Percentiles rank a stretch among this genome's conserved stretches.
Conservation (phyloP, 2,329 filamentous ascomycete species). For the Phialocephala subalpina region DNA sequence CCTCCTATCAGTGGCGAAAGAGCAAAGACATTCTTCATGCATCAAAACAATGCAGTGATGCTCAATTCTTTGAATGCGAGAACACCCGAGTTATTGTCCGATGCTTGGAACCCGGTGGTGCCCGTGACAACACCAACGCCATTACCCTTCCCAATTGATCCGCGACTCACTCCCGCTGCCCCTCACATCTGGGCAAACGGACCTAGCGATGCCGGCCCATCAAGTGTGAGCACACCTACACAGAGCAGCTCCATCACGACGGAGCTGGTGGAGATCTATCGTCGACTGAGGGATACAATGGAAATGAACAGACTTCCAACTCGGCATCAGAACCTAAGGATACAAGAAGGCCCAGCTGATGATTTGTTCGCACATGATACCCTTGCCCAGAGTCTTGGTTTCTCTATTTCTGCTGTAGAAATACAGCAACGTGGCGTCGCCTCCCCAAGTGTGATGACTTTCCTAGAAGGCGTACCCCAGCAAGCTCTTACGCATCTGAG, state of each 20-base stretch:
- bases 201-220: background rate
- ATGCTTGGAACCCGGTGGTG: slow-evolving; percentile 37
- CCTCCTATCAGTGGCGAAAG: background rate
- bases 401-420: slow-evolving; percentile 87
- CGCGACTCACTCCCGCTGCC: background rate
- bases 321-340: slow-evolving; percentile 40
- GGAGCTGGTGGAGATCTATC: slow-evolving; percentile 68
- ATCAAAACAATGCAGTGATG: slow-evolving; percentile 36
- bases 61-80: slow-evolving; percentile 33
- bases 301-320: slow-evolving; percentile 60
- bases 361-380: slow-evolving; percentile 64
- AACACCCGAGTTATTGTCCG: slow-evolving; percentile 40
- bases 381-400: slow-evolving; percentile 74
- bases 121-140: slow-evolving; percentile 34
- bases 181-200: background rate
- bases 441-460: slow-evolving; percentile 73
- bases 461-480: slow-evolving; percentile 85
- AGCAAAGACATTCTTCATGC: background rate
- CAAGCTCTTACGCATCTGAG: slow-evolving; percentile 86
- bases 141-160: background rate
- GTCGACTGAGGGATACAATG: slow-evolving; percentile 66
- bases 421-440: slow-evolving; percentile 90
- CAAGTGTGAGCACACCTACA: slow-evolving; percentile 44
- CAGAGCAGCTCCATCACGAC: slow-evolving; percentile 50
- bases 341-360: slow-evolving; percentile 40